Evolutionary conservation across 2,329 filamentous ascomycete genomes (phyloP), one percentile per base, ranked within the genome.

Genomic region (Alternaria brassicicola): DNA sequence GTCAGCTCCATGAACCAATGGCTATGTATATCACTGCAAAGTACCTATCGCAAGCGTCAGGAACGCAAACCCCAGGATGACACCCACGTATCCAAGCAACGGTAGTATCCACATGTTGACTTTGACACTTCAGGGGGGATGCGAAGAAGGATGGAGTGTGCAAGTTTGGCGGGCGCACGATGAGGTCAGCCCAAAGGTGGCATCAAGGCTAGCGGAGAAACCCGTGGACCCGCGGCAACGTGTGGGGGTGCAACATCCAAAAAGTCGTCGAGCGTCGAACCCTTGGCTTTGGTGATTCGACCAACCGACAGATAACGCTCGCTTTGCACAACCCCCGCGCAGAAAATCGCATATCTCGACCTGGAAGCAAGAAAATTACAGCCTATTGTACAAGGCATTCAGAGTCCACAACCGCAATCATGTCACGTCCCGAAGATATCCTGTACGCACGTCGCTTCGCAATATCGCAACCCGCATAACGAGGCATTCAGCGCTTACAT

Each of bases 371-470:
- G 13, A 23, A 13, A 2, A 35, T 3, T 47, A 19, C 19, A 3
- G 30, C 13, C 19, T 4, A 1, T n/a, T 23, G n/a, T n/a, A 9
- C 8, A 46, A 4, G 17, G 13, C n/a, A 38, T 4, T 45, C 41
- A n/a, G 17, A 31, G 15, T 8, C 35, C 35, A 42, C n/a, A 52
- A 54, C 68, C 62, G 64, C 76, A 81, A 89, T 45, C 75, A 98
- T 99, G 95, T 98, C 95, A 75, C 92, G 95, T 69, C 95, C 95
- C 65, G 95, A 99, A 84, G 95, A 99, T 81, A 90, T 88, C 66
- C 88, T 98, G 91, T 95, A 84, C 73, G 86, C 71, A 35, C 36
- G 36, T 19, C 21, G 48, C 19, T 46, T 56, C 53, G n/a, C 55
- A 55, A 53, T 59, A 26, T 9, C 46, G 52, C 51, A 52, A 47